These are phyloP conservation scores for Suillus cothurnatus DNA, from an alignment of 768 basidiomycete species.

Conservation along the genomic window DNA sequence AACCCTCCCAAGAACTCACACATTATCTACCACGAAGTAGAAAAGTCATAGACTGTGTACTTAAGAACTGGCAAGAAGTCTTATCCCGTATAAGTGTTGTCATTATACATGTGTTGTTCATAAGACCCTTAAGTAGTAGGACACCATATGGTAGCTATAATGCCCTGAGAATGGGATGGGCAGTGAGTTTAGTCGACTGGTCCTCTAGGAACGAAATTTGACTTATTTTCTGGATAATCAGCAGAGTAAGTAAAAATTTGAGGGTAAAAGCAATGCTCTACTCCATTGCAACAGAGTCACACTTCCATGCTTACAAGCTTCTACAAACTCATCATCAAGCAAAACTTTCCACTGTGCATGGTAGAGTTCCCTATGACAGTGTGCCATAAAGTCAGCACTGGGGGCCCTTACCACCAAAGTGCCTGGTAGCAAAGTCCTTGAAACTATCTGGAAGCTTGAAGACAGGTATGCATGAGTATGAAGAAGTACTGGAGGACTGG, in stretches of 20 bases:
- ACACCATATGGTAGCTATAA: conserved; percentile 27
- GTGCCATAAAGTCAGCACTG: background rate
- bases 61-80: too few species aligned
- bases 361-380: background rate
- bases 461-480: background rate
- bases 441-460: conserved; percentile 19
- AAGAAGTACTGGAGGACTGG: background rate
- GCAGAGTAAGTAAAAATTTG: conserved; percentile 33
- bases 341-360: background rate
- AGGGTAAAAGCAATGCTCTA: conserved; percentile 18
- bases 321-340: background rate
- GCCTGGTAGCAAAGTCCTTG: conserved; percentile 12
- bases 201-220: background rate
- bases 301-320: conserved; percentile 6
- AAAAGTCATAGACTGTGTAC: too few species aligned
- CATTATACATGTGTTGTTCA: too few species aligned
- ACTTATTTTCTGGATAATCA: conserved; percentile 39
- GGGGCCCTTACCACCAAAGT: conserved; percentile 5
- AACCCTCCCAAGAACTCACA: too few species aligned
- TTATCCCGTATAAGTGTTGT: too few species aligned
- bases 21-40: too few species aligned
- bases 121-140: too few species aligned
- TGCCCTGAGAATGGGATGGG: conserved; percentile 9
- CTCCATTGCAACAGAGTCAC: conserved; percentile 13
- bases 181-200: background rate